These are phyloP conservation scores for Allium fistulosum DNA, from an alignment of 106 monocot species.

Conservation along the genomic window DNA sequence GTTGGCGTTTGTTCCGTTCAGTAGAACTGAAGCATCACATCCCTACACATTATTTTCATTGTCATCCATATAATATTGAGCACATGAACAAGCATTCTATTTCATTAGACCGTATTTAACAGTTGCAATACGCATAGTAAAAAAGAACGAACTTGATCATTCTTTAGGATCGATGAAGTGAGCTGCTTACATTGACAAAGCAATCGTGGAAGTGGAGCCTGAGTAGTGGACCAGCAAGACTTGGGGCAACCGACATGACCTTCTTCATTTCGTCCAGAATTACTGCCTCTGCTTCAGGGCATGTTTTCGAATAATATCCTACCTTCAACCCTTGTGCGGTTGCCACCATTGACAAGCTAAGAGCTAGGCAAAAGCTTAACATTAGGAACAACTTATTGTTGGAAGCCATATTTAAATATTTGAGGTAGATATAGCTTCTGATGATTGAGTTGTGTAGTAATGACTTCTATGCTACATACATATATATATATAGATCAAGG, in stretches of 20 bases:
- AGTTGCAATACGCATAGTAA: too few species aligned
- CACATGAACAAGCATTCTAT: too few species aligned
- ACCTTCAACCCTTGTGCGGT: constrained; percentile 14
- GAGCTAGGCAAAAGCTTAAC: too few species aligned
- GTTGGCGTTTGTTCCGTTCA: constrained; percentile 10
- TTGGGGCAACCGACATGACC: constrained; percentile 19
- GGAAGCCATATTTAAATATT: constrained; percentile 8
- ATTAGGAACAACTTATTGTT: not conserved
- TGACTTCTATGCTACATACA: not conserved
- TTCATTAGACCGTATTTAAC: too few species aligned
- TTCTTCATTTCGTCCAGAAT: constrained; percentile 23
- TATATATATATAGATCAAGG: constrained; percentile 7
- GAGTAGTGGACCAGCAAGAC: constrained; percentile 30
- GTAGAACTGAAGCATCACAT: constrained; percentile 39
- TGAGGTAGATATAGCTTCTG: not conserved
- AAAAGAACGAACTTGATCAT: too few species aligned
- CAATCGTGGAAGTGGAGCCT: constrained; percentile 63
- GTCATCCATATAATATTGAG: too few species aligned
- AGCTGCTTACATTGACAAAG: constrained; percentile 38
- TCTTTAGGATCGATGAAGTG: too few species aligned
- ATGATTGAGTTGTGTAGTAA: constrained; percentile 1
- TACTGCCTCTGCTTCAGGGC: constrained; percentile 41
- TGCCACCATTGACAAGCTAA: not conserved
- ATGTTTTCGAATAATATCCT: constrained; percentile 38
- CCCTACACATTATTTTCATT: constrained; percentile 17